These are phyloP conservation scores for Curvularia sp. DNA, from an alignment of 2,329 filamentous ascomycete species.

Conservation along the genomic window DNA sequence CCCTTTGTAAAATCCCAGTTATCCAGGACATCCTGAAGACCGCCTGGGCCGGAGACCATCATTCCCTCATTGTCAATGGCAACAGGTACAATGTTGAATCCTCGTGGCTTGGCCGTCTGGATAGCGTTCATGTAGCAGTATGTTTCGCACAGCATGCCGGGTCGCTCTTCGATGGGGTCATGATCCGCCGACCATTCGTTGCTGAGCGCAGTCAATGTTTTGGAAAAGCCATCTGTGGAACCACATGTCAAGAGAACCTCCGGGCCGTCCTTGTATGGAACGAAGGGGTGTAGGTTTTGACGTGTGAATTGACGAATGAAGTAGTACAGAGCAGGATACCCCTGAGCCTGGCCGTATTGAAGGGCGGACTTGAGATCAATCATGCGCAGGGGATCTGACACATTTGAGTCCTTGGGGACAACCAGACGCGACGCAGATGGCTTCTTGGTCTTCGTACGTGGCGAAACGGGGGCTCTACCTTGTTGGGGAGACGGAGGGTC, in stretches of 20 bases:
- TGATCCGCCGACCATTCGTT: constrained; percentile 76
- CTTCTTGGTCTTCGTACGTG: constrained; percentile 31
- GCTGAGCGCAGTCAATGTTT: constrained; percentile 76
- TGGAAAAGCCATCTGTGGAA: constrained; percentile 83
- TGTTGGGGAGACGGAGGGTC: constrained; percentile 35
- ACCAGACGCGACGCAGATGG: constrained; percentile 62
- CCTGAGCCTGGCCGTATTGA: constrained; percentile 84
- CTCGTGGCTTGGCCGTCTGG: constrained; percentile 69
- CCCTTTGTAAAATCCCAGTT: constrained; percentile 82
- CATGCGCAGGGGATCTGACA: constrained; percentile 68
- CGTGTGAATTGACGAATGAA: constrained; percentile 82
- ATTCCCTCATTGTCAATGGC: constrained; percentile 82
- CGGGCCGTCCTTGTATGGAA: constrained; percentile 78
- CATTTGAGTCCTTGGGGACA: constrained; percentile 72
- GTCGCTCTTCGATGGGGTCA: constrained; percentile 71
- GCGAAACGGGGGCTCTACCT: constrained; percentile 42
- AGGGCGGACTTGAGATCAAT: constrained; percentile 83
- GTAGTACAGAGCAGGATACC: constrained; percentile 78
- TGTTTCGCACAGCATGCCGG: constrained; percentile 79
- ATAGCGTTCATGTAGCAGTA: constrained; percentile 83
- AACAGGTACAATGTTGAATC: constrained; percentile 76
- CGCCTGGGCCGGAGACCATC: constrained; percentile 73
- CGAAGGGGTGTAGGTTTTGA: constrained; percentile 78
- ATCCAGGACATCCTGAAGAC: constrained; percentile 77
- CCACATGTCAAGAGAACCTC: constrained; percentile 83